These are phyloP conservation scores for Melampsora occidentalis DNA, from an alignment of 1,284 basidiomycete species.

Conservation along the genomic window DNA sequence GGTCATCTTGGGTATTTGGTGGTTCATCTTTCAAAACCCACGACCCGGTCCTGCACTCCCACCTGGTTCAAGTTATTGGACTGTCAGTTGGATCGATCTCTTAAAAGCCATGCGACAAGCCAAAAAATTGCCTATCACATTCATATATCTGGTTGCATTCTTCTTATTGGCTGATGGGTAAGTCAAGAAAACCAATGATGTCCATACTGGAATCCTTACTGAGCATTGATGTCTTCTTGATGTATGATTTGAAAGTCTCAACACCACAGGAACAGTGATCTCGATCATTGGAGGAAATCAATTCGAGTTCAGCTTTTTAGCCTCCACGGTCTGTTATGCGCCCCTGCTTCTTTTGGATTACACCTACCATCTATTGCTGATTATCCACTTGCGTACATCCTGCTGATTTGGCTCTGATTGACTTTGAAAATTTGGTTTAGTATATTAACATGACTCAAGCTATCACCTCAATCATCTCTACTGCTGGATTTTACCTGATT, in stretches of 20 bases:
- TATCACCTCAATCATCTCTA: slow-evolving; percentile 41
- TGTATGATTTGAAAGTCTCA: slow-evolving; percentile 12
- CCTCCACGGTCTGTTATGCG: slow-evolving; percentile 24
- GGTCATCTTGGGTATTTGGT: slow-evolving; percentile 35
- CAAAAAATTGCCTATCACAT: slow-evolving; percentile 24
- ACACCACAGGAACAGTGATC: slow-evolving; percentile 41
- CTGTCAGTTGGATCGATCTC: slow-evolving; percentile 32
- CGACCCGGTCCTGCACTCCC: slow-evolving; percentile 33
- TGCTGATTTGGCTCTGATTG: background rate
- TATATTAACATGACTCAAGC: slow-evolving; percentile 44
- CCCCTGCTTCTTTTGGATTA: background rate
- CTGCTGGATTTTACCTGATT: slow-evolving; percentile 35
- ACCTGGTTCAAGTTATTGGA: slow-evolving; percentile 9
- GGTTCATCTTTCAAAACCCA: slow-evolving; percentile 41
- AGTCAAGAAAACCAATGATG: background rate
- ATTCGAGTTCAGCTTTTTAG: slow-evolving; percentile 37
- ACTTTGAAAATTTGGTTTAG: background rate
- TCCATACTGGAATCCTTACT: background rate
- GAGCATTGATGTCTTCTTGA: background rate
- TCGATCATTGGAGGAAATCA: slow-evolving; percentile 30
- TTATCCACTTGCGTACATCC: background rate
- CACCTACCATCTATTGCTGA: background rate
- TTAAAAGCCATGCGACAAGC: slow-evolving; percentile 21
- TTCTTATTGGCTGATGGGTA: slow-evolving; percentile 43
- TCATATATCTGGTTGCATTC: slow-evolving; percentile 36